A percentile compares a stretch with the other conserved stretches of the same genome.
These are phyloP conservation scores for Stephania japonica DNA, from an alignment of 164 flowering plant genomes.

Conservation along the genomic window DNA sequence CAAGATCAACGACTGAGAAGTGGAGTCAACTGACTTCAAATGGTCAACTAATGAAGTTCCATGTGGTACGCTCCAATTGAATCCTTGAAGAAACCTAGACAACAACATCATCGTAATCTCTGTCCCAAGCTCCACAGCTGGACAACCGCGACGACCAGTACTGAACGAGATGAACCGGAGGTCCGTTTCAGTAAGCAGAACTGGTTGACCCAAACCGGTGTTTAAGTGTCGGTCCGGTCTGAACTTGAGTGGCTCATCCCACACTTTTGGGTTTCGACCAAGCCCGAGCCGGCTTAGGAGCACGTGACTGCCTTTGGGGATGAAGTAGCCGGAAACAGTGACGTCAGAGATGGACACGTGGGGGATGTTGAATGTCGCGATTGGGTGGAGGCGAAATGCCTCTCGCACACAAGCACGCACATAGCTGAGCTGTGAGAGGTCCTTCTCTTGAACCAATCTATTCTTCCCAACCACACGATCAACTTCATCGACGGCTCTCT, in stretches of 20 bases:
- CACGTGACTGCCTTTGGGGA: slow-evolving; percentile 29
- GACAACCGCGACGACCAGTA: slow-evolving; percentile 39
- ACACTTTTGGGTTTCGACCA: slow-evolving; percentile 25
- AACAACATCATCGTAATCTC: slow-evolving; percentile 3
- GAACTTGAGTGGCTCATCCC: slow-evolving; percentile 33
- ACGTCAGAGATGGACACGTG: slow-evolving; percentile 21
- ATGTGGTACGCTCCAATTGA: too few species aligned
- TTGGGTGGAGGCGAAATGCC: background rate
- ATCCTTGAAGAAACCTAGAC: too few species aligned
- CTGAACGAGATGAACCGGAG: slow-evolving; percentile 34
- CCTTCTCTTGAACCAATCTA: background rate
- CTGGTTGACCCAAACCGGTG: slow-evolving; percentile 4
- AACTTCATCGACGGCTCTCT: slow-evolving; percentile 21
- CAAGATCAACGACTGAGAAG: too few species aligned
- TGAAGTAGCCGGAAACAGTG: slow-evolving; percentile 26
- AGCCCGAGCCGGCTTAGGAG: slow-evolving; percentile 20
- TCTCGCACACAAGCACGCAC: background rate
- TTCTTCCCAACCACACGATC: slow-evolving; percentile 11
- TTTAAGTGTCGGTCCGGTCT: slow-evolving; percentile 41
- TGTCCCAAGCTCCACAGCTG: slow-evolving; percentile 23
- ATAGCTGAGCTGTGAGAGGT: background rate
- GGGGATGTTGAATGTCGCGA: slow-evolving; percentile 1
- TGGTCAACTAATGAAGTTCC: too few species aligned
- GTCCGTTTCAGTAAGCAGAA: slow-evolving; percentile 20
- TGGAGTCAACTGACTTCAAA: too few species aligned